These are phyloP conservation scores for Pseudotsuga menziesii DNA, from an alignment of 75 land plant genomes.

Conservation along the genomic window DNA sequence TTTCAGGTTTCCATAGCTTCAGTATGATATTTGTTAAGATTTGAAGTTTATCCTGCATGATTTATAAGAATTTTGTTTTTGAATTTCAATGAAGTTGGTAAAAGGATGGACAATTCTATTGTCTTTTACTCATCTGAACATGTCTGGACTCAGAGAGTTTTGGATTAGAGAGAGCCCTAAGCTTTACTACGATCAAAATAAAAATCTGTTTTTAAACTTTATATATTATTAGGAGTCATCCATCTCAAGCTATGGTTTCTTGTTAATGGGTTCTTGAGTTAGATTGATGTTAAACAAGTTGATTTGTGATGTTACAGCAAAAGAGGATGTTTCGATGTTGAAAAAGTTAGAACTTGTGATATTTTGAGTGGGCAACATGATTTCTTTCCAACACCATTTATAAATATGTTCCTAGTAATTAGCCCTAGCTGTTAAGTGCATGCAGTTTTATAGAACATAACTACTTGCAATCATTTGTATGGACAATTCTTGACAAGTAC, in stretches of 20 bases:
- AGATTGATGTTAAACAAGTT: not conserved
- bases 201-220: not conserved
- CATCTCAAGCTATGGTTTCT: not conserved
- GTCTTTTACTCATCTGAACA: not conserved
- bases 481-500: too few species aligned
- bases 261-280: not conserved
- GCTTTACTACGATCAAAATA: not conserved
- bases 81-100: not conserved
- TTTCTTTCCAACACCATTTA: not conserved
- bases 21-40: not conserved
- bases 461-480: too few species aligned
- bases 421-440: not conserved
- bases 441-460: too few species aligned
- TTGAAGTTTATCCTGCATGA: not conserved
- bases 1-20: not conserved
- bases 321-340: too few species aligned
- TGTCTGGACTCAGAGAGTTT: not conserved
- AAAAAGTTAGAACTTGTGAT: not conserved
- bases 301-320: too few species aligned
- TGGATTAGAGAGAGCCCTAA: not conserved
- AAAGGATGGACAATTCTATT: not conserved
- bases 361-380: not conserved
- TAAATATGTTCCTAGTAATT: not conserved
- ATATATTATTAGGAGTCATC: too few species aligned
- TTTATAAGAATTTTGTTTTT: not conserved